Base-by-base conservation (phyloP, 108 stramenopile species). In the Bacterosira constricta region DNA sequence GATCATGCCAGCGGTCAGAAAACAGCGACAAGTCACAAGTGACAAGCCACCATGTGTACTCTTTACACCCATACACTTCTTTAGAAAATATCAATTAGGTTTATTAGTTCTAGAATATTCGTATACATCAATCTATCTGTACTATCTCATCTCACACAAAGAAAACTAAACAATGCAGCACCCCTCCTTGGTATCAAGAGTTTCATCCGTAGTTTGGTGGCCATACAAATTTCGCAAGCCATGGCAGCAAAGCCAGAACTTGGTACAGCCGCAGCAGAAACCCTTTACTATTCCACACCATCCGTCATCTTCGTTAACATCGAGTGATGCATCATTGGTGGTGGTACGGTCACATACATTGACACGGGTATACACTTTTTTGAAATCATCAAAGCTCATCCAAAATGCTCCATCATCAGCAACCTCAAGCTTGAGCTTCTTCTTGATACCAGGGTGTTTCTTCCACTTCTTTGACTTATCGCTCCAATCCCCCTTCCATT, bases 401-500 rank as follows among this genome's bases (percentile, higher is more conserved):
- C 70, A 71, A 47, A 71, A 71, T 9, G 46, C 56, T 20, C 70
- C 70, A 59, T 71, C 70, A 41, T 71, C 70, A 31, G 56, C 70
- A 71, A 20, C 60, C 8, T 62, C 70, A 34, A 49, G 42, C 8
- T 62, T 62, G 5, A 71, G 45, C 44, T 61, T 46, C 46, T 62
- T 71, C 21, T 54, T 56, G 29, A 81, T 63, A n/a, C 31, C 37
- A 17, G 73, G 69, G 50, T 81, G 46, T 54, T 74, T 53, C 15
- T 59, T 53, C 80, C 80, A 81, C 23, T 26, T 12, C 18, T 42
- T 29, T 3, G 68, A 70, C 18, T 59, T 68, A 46, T 81, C 80
- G 34, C 41, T 41, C 83, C 83, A 85, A 12, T 30, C 75, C 15
- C 83, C 83, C 47, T 76, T 69, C 83, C 83, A 85, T 66, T 85